Conservation (phyloP, 345 rosid genomes). For the Lumnitzera racemosa region DNA sequence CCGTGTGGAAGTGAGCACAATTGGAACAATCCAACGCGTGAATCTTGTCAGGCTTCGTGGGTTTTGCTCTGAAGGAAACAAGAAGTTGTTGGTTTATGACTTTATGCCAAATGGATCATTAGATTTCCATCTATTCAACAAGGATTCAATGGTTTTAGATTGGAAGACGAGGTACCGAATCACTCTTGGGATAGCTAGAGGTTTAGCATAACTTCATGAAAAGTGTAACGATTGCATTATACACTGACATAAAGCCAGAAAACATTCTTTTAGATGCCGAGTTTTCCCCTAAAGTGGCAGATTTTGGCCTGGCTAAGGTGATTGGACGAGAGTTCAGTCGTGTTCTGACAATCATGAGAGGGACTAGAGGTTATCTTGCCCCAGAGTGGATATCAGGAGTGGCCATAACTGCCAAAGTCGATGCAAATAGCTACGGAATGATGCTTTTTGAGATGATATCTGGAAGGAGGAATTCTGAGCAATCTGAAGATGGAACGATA, state of each 20-base stretch:
- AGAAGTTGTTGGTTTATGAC: constrained; percentile 28
- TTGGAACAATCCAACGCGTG: constrained; percentile 29
- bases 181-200: constrained; percentile 14
- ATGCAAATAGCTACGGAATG: constrained; percentile 24
- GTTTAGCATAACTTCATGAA: constrained; percentile 17
- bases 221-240: constrained; percentile 16
- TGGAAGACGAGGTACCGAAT: constrained; percentile 1
- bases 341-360: background rate
- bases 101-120: constrained; percentile 34
- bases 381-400: constrained; percentile 1
- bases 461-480: constrained; percentile 3
- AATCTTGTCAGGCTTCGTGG: constrained; percentile 29
- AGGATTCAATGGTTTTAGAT: background rate
- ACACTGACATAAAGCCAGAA: constrained; percentile 28
- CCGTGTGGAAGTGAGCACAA: constrained; percentile 36
- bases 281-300: constrained; percentile 14
- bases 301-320: constrained; percentile 23
- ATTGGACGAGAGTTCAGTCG: background rate
- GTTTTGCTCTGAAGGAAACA: constrained; percentile 20
- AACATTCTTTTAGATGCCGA: constrained; percentile 16
- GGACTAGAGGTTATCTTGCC: constrained; percentile 2
- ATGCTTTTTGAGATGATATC: constrained; percentile 13
- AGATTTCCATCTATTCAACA: constrained; percentile 9
- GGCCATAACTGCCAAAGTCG: constrained; percentile 11
- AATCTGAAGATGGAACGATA: background rate